A percentile compares a stretch with the other conserved stretches of the same genome.
Conservation (phyloP, 164 flowering plant genomes). For the Sedum album region DNA sequence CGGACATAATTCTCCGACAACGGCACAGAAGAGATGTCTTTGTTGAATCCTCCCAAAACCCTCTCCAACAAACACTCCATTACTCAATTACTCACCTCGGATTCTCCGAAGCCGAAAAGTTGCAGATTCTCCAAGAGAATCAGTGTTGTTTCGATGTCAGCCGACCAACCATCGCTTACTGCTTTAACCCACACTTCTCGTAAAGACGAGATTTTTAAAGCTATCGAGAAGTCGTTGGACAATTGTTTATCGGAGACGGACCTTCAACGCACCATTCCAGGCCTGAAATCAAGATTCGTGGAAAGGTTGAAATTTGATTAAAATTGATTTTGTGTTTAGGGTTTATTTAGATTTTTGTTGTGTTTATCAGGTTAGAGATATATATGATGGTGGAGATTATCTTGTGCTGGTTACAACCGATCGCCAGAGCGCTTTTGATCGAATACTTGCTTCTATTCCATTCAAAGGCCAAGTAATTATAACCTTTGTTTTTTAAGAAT, state of each 20-base stretch:
- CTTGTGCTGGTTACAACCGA: conserved; percentile 92
- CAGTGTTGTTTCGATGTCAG: conserved; percentile 13
- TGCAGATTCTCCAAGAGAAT: conserved; percentile 1
- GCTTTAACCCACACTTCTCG: conserved; percentile 20
- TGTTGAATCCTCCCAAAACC: conserved; percentile 1
- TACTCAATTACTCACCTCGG: not conserved
- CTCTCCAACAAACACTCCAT: not conserved
- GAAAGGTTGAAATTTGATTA: no score
- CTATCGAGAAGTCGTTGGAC: conserved; percentile 30
- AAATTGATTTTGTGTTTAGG: not conserved
- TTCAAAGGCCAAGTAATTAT: conserved; percentile 82
- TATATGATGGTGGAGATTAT: conserved; percentile 85
- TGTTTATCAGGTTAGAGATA: conserved; percentile 68
- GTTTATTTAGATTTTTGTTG: not conserved
- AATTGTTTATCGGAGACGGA: conserved; percentile 79
- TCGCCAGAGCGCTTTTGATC: conserved; percentile 90
- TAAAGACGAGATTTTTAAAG: conserved; percentile 34
- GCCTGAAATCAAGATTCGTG: conserved; percentile 68
- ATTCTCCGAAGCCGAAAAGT: not conserved
- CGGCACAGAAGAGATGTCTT: not conserved
- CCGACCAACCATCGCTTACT: conserved; percentile 17
- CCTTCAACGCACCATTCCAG: conserved; percentile 62
- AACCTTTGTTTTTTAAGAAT: not conserved
- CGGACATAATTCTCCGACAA: not conserved
- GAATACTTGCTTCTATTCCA: conserved; percentile 92